A percentile compares a stretch with the other conserved stretches of the same genome.
These are phyloP conservation scores for Xenosphaeropsis pyriputrescens DNA, from an alignment of 2,329 filamentous ascomycete genomes.

Conservation along the genomic window DNA sequence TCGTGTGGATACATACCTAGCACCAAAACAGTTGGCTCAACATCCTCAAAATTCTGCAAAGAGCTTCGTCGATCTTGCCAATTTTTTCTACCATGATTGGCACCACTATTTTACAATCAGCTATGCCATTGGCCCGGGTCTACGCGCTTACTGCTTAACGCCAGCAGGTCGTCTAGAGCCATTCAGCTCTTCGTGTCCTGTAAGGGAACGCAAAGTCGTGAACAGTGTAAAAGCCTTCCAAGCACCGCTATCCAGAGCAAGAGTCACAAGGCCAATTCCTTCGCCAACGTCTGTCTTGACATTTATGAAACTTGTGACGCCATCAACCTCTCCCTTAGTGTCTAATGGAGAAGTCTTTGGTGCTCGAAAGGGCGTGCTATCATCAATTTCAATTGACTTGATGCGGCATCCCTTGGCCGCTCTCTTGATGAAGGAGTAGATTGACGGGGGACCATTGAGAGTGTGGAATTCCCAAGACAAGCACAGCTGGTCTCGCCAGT, in stretches of 20 bases:
- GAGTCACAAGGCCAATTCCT: constrained; percentile 38
- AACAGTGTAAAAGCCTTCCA: constrained; percentile 53
- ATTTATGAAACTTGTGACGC: constrained; percentile 39
- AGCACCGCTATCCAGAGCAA: constrained; percentile 24
- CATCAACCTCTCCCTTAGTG: constrained; percentile 27
- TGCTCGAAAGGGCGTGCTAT: constrained; percentile 24
- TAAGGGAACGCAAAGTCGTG: constrained; percentile 38
- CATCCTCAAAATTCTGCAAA: constrained; percentile 25
- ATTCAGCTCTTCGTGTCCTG: constrained; percentile 30
- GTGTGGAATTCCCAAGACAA: constrained; percentile 25
- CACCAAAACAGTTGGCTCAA: constrained; percentile 41
- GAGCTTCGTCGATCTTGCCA: constrained; percentile 37
- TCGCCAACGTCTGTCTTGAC: constrained; percentile 34
- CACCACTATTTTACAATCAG: too few species aligned
- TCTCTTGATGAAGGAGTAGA: not conserved
- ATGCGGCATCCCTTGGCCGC: constrained; percentile 22
- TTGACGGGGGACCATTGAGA: constrained; percentile 13
- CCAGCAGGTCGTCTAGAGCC: not conserved
- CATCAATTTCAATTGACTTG: constrained; percentile 24
- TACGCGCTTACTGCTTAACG: not conserved
- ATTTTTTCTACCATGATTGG: constrained; percentile 21
- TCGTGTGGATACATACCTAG: constrained; percentile 26
- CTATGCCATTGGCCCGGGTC: too few species aligned
- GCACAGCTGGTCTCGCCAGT: constrained; percentile 25
- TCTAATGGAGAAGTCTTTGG: constrained; percentile 33